Conservation (phyloP, 495 filamentous ascomycete species). For the Aspergillus sparsus region DNA sequence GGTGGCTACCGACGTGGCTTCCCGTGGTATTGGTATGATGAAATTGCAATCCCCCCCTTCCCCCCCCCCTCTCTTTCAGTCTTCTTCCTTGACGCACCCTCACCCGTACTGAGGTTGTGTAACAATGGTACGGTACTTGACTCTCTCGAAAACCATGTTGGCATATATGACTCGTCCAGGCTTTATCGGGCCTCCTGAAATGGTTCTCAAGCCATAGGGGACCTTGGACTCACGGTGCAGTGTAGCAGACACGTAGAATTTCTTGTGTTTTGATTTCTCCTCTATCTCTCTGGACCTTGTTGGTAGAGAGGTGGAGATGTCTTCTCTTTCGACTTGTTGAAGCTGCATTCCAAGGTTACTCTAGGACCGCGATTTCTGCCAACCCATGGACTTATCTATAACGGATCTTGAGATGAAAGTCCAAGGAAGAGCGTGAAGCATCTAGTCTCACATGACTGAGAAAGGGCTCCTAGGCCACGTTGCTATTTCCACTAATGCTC, state of each 20-base stretch:
- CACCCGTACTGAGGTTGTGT: conserved; percentile 63
- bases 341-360: conserved; percentile 68
- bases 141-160: conserved; percentile 77
- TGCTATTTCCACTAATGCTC: conserved; percentile 48
- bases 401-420: conserved; percentile 60
- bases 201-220: conserved; percentile 73
- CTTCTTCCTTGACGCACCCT: conserved; percentile 37
- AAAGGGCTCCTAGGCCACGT: conserved; percentile 56
- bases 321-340: conserved; percentile 68
- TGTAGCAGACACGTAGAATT: conserved; percentile 57
- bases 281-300: conserved; percentile 70
- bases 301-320: conserved; percentile 73
- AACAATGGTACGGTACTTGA: conserved; percentile 80
- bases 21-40: conserved; percentile 99
- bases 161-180: conserved; percentile 80
- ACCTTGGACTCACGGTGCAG: conserved; percentile 86
- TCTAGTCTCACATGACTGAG: conserved; percentile 64
- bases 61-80: conserved; percentile 36
- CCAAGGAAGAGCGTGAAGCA: conserved; percentile 70
- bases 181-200: conserved; percentile 68
- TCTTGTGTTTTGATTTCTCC: conserved; percentile 63
- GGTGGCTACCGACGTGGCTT: conserved; percentile 96
- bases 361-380: conserved; percentile 72
- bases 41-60: conserved; percentile 54
- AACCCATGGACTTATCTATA: conserved; percentile 50